Base-by-base conservation (phyloP, 2,329 filamentous ascomycete species). In the Dichotomopilus funicola region DNA sequence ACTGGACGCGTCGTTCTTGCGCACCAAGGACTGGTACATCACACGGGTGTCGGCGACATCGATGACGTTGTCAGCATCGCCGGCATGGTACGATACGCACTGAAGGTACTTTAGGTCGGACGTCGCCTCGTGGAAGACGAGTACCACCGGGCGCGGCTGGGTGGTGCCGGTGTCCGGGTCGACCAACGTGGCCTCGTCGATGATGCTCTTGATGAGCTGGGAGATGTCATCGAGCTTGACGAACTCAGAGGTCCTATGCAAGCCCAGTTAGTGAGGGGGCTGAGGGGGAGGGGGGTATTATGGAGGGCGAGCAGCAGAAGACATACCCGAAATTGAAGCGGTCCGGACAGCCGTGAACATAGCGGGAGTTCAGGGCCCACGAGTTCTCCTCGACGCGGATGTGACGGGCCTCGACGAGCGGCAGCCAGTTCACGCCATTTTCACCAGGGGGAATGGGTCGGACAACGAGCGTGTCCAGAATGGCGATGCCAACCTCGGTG, bases 401-500 rank as follows among this genome's bases (percentile, higher is more conserved):
- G 69, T 99, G 94, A 33, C 86, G 80, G 10, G 80, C 82, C 35
- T 81, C 74, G 61, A 96, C 87, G 50, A 78, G 70, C 0, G 73
- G 63, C 61, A 82, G 80, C 91, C 91, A 96, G 40, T 83, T 77
- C 42, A 73, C 63, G 3, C 85, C 89, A 33, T 74, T 70, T 2
- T 73, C 64, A 0, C 88, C 88, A 2, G 88, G 87, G 0, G 80
- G 64, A 0, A 83, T 59, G 6, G 69, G 72, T 1, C 71, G 63
- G 27, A 90, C 66, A 40, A 79, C 70, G 4, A 70, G 63, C 0
- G 87, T 91, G 67, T 97, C 91, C 0, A 97, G 75, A 2, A 86
- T 85, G 1, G 89, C 86, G 42, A 99, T 76, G 0, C 94, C 94
- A 41, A 99, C 78, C 69, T 99, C 94, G 0, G 91, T 95, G 56